Percentiles rank a stretch among this genome's conserved stretches.
These are phyloP conservation scores for Pavlovales sp. DNA, from an alignment of 208 protist genomes.

Conservation along the genomic window DNA sequence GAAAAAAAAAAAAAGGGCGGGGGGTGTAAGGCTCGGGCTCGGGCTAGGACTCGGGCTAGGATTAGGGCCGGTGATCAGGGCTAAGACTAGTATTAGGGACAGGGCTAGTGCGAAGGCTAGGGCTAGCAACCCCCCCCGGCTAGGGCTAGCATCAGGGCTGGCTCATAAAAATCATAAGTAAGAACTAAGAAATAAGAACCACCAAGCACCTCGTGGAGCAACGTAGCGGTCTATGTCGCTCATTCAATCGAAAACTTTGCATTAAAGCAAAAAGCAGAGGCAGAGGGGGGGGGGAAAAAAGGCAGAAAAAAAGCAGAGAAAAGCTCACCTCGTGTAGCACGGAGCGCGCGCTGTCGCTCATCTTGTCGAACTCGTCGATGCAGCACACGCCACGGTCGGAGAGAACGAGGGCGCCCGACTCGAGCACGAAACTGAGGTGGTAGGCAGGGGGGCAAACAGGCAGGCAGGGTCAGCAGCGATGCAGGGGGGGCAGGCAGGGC, in stretches of 20 bases:
- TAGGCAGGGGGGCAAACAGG: too few relatives aligned
- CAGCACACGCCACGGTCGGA: conserved; percentile 98
- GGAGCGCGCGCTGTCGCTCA: conserved; percentile 92
- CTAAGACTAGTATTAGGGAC: too few relatives aligned
- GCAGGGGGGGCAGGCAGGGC: too few relatives aligned
- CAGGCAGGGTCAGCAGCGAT: too few relatives aligned
- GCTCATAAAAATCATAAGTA: too few relatives aligned
- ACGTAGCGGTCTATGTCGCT: neutral
- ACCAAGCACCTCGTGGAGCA: neutral
- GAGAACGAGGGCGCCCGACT: conserved; percentile 93
- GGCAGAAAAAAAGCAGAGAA: too few relatives aligned
- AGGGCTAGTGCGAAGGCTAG: too few relatives aligned
- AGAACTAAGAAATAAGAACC: neutral
- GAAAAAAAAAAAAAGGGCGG: neutral
- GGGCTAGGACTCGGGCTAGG: neutral
- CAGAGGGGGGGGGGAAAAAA: too few relatives aligned
- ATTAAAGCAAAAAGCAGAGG: too few relatives aligned
- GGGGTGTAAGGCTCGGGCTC: neutral
- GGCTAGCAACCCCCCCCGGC: too few relatives aligned
- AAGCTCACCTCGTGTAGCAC: conserved; percentile 99
- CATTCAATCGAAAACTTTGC: neutral
- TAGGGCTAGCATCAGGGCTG: too few relatives aligned
- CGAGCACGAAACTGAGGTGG: conserved; percentile 94
- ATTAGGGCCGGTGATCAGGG: too few relatives aligned
- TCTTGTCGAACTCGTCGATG: conserved; percentile 99